phyloP scores from a whole-genome alignment of 2,329 filamentous ascomycete genomes.

The Fusarium anguioides region DNA sequence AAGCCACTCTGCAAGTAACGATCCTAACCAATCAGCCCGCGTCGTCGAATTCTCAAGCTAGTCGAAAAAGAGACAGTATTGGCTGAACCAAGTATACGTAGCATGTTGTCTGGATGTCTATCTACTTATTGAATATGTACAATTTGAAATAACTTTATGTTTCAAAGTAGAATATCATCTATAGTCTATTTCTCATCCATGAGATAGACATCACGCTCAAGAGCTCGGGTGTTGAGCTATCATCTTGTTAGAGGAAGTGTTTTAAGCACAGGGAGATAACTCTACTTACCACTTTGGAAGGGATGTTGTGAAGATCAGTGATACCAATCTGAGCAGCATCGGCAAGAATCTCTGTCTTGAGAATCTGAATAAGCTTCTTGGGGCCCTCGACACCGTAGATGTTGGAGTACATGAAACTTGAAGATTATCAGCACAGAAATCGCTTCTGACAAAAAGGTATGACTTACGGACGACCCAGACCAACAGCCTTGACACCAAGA shows the following conservation, averaged over 20 bases:
- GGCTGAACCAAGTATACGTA: background rate
- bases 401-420: slow-evolving; percentile 61
- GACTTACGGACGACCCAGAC: slow-evolving; percentile 55
- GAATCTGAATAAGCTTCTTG: slow-evolving; percentile 57
- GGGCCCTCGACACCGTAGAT: slow-evolving; percentile 61
- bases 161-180: background rate
- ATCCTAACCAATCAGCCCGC: background rate
- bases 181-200: slow-evolving; percentile 28
- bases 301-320: slow-evolving; percentile 41
- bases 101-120: background rate
- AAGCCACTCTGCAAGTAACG: background rate
- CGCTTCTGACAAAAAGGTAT: background rate
- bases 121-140: background rate
- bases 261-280: accelerated
- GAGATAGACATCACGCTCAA: slow-evolving; percentile 43
- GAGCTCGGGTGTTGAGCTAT: slow-evolving; percentile 43
- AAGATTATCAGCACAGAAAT: background rate
- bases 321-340: slow-evolving; percentile 52
- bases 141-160: background rate
- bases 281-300: slow-evolving; percentile 37
- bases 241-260: background rate
- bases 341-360: slow-evolving; percentile 59
- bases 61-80: too few species aligned
- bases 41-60: too few species aligned
- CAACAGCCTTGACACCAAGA: slow-evolving; percentile 54